Percentiles rank a stretch among this genome's conserved stretches.
These are phyloP conservation scores for Diaporthe aspalathi DNA, from an alignment of 2,329 filamentous ascomycete genomes.

Conservation along the genomic window DNA sequence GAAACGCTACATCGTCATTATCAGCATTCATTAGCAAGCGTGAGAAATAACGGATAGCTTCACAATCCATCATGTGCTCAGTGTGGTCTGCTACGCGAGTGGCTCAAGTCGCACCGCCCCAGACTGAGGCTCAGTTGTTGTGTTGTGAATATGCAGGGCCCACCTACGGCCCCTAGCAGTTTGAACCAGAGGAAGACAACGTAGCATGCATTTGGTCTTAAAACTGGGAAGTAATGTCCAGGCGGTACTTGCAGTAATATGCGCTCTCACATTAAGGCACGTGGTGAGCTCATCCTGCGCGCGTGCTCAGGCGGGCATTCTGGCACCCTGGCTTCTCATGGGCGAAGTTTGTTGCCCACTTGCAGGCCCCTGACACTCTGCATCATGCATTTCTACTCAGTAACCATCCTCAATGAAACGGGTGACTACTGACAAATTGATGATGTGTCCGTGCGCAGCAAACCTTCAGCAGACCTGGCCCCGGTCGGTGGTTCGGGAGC, in stretches of 20 bases:
- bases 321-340: neutral
- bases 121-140: too few species aligned
- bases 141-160: neutral
- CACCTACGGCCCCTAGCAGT: neutral
- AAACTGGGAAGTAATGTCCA: neutral
- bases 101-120: too few species aligned
- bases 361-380: neutral
- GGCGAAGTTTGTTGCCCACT: neutral
- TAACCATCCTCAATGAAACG: too few species aligned
- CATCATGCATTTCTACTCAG: neutral
- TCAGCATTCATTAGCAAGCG: neutral
- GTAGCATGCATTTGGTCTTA: neutral
- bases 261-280: too few species aligned
- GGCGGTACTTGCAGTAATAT: neutral
- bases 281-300: neutral
- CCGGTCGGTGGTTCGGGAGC: neutral
- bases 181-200: neutral
- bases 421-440: neutral
- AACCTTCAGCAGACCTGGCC: neutral
- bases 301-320: neutral
- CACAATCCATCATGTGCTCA: neutral
- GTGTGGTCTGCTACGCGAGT: too few species aligned
- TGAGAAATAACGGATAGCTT: too few species aligned
- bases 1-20: neutral
- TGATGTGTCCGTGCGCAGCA: conserved; percentile 7